These are phyloP conservation scores for Fragaria nilgerrensis DNA, from an alignment of 306 rosid genomes.

Conservation along the genomic window DNA sequence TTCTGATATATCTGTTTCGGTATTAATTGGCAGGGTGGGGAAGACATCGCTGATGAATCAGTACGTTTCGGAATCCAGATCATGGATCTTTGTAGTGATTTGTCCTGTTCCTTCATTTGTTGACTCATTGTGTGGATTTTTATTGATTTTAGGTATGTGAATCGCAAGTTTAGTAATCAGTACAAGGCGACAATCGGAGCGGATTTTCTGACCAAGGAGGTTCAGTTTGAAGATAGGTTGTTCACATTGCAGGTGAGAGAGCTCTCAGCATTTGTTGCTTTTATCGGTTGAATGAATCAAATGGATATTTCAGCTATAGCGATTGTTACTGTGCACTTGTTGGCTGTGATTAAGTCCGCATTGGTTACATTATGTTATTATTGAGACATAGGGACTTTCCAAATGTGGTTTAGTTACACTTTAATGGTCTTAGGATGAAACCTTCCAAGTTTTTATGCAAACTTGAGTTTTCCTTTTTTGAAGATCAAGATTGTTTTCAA, in stretches of 20 bases:
- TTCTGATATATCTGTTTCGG: neutral
- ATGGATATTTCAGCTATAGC: neutral
- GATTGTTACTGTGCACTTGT: neutral
- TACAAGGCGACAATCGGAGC: conserved; percentile 99
- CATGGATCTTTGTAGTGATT: conserved; percentile 22
- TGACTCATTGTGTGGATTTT: conserved; percentile 12
- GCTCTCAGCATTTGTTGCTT: conserved; percentile 4
- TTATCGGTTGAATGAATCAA: neutral
- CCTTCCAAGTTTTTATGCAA: neutral
- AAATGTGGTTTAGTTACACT: neutral
- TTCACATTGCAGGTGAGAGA: conserved; percentile 91
- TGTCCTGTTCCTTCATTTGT: neutral
- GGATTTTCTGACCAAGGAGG: conserved; percentile 98
- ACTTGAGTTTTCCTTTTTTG: neutral
- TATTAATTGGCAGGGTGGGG: conserved; percentile 76
- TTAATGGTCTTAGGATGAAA: neutral
- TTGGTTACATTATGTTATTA: neutral
- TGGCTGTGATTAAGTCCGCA: neutral
- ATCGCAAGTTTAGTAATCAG: conserved; percentile 97
- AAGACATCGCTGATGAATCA: conserved; percentile 98
- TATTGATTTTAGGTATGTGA: conserved; percentile 70
- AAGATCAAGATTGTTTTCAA: neutral
- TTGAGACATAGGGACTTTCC: neutral
- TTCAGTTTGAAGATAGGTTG: conserved; percentile 95
- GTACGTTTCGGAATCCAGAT: conserved; percentile 42